Evolutionary conservation across 2,329 filamentous ascomycete species (phyloP).

Genomic region (Onygenales sp.): DNA sequence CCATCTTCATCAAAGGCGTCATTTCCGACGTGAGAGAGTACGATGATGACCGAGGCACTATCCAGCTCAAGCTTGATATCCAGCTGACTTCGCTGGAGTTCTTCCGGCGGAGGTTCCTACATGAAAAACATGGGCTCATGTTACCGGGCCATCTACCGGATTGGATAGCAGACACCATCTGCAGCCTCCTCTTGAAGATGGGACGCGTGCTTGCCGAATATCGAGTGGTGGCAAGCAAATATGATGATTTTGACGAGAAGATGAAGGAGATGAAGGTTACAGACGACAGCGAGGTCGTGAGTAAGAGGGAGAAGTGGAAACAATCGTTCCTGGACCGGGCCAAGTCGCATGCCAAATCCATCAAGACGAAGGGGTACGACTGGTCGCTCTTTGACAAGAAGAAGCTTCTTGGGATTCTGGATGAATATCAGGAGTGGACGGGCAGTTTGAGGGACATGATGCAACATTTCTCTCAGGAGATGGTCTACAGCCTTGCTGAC

Average conservation of each 20-base stretch:
- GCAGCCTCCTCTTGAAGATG: slow-evolving; percentile 16
- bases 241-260: slow-evolving; percentile 11
- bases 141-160: slow-evolving; percentile 14
- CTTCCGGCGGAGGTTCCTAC: slow-evolving; percentile 16
- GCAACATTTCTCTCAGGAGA: slow-evolving; percentile 20
- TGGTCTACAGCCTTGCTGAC: slow-evolving; percentile 10
- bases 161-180: slow-evolving; percentile 14
- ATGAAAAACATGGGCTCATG: slow-evolving; percentile 17
- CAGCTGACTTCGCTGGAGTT: slow-evolving; percentile 18
- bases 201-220: slow-evolving; percentile 17
- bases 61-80: slow-evolving; percentile 17
- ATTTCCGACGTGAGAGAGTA: slow-evolving; percentile 19
- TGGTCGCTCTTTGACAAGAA: slow-evolving; percentile 25
- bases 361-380: slow-evolving; percentile 20
- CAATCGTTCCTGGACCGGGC: slow-evolving; percentile 15
- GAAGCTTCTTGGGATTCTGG: slow-evolving; percentile 16
- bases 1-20: slow-evolving; percentile 22
- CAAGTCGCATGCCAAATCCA: slow-evolving; percentile 15
- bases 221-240: slow-evolving; percentile 13
- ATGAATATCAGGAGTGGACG: slow-evolving; percentile 20
- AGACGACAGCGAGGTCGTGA: slow-evolving; percentile 1
- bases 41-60: slow-evolving; percentile 17
- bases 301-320: slow-evolving; percentile 12
- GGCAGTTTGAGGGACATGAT: slow-evolving; percentile 19
- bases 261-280: slow-evolving; percentile 3